phyloP scores from a whole-genome alignment of 495 filamentous ascomycete species.

The Xylaria palmicola region DNA sequence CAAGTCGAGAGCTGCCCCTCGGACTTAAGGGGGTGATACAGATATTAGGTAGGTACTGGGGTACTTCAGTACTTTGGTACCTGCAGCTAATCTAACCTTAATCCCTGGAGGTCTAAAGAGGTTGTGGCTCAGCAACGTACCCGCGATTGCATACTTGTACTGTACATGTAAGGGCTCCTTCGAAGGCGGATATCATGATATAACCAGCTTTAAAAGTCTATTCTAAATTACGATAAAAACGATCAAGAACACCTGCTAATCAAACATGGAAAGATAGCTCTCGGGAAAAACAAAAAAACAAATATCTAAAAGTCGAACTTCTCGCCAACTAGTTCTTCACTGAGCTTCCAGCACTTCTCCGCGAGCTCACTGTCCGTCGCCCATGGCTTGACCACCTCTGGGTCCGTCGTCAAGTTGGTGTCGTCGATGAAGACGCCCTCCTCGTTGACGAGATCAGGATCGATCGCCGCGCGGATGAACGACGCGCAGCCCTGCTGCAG shows the following conservation, averaged over 20 bases:
- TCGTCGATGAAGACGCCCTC: constrained; percentile 39
- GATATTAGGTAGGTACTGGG: neutral
- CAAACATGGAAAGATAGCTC: too few species aligned
- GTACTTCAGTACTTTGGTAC: neutral
- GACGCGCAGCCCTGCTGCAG: constrained; percentile 44
- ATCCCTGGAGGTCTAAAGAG: neutral
- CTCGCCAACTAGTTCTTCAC: constrained; percentile 46
- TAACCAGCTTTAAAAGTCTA: too few species aligned
- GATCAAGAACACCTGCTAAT: too few species aligned
- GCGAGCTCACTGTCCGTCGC: constrained; percentile 27
- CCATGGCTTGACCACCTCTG: constrained; percentile 35
- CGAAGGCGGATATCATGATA: too few species aligned
- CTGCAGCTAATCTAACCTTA: too few species aligned
- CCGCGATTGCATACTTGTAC: neutral
- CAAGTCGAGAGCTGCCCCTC: neutral
- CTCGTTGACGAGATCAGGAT: constrained; percentile 33
- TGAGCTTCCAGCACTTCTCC: constrained; percentile 46
- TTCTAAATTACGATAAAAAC: too few species aligned
- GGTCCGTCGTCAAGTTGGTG: constrained; percentile 21
- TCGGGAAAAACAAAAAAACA: constrained; percentile 12
- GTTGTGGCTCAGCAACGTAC: neutral
- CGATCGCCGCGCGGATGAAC: constrained; percentile 42
- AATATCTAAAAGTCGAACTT: constrained; percentile 36
- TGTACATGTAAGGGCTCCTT: neutral
- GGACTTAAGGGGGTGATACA: neutral